Evolutionary conservation across 192 early-diverging fungal genomes (phyloP).

Genomic region (Umbelopsis vinacea): DNA sequence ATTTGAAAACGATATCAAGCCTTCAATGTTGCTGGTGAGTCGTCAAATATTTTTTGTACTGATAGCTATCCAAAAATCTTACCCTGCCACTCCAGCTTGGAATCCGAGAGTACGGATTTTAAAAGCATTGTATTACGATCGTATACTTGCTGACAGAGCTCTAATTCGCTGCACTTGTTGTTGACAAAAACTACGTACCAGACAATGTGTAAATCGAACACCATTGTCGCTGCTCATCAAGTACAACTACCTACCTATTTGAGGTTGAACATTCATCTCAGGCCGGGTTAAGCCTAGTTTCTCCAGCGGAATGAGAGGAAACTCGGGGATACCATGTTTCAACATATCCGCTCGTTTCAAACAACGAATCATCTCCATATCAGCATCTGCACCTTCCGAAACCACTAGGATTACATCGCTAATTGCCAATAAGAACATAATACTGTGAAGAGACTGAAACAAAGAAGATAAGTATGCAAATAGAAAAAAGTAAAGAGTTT

Average conservation of each 20-base stretch:
- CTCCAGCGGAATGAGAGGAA: conserved; percentile 28
- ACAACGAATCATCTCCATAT: conserved; percentile 35
- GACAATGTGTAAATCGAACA: neutral
- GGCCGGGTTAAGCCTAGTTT: neutral
- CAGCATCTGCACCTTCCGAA: conserved; percentile 43
- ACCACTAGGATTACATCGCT: conserved; percentile 71
- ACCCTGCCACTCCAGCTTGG: conserved; percentile 42
- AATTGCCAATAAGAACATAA: conserved; percentile 62
- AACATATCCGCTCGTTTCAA: conserved; percentile 38
- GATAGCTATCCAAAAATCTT: neutral
- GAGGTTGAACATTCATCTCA: conserved; percentile 41
- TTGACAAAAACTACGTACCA: conserved; percentile 37
- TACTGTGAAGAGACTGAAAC: conserved; percentile 49
- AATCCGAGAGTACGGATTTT: conserved; percentile 28
- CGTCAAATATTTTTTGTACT: neutral
- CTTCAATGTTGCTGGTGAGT: conserved; percentile 12
- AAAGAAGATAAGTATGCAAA: neutral
- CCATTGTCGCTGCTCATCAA: neutral
- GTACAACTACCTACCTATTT: conserved; percentile 36
- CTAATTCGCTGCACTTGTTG: conserved; percentile 33
- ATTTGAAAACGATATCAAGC: conserved; percentile 32
- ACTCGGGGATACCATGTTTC: conserved; percentile 38
- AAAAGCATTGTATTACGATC: conserved; percentile 13
- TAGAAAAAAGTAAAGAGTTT: neutral
- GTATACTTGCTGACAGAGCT: conserved; percentile 40